Base-by-base conservation (phyloP, 2,329 filamentous ascomycete species). In the Xylaria sp. region DNA sequence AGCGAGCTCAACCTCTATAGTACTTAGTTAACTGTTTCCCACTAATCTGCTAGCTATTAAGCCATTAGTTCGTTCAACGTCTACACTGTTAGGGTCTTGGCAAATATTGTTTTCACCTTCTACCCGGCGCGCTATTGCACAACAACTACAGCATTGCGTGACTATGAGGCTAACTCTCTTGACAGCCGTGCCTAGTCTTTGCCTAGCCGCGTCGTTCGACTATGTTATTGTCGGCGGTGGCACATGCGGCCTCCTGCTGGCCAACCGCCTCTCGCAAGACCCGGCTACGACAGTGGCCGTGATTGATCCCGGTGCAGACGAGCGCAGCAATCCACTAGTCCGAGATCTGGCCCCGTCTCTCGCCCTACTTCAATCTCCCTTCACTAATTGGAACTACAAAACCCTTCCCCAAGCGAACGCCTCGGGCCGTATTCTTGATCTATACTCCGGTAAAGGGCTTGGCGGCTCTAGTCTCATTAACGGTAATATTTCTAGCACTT, bases 161-260 rank as follows among this genome's bases (percentile, higher is more conserved):
- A n/a, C n/a, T n/a, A n/a, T n/a, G n/a, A n/a, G n/a, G n/a, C n/a
- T n/a, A n/a, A n/a, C n/a, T n/a, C n/a, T n/a, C n/a, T n/a, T n/a
- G n/a, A n/a, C n/a, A n/a, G n/a, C n/a, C n/a, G n/a, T n/a, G n/a
- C n/a, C n/a, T n/a, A n/a, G n/a, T n/a, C n/a, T n/a, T n/a, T n/a
- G n/a, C n/a, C n/a, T n/a, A n/a, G n/a, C n/a, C n/a, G n/a, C n/a
- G n/a, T n/a, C n/a, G n/a, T 41, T 54, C 27, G 63, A 65, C 44
- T 65, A 65, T 49, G 37, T 65, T 37, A 54, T 65, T 46, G 54
- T 59, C 25, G 63, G 63, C 29, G 59, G 63, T 11, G 63, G 63
- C 27, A 65, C 59, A 23, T 55, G 46, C 2, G 63, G 59, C 11
- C 59, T 65, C 7, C 55, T 65, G 10, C 46, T 65, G 4, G 63